phyloP scores from a whole-genome alignment of 176 grass and related monocot species.

The Musa itinerans region DNA sequence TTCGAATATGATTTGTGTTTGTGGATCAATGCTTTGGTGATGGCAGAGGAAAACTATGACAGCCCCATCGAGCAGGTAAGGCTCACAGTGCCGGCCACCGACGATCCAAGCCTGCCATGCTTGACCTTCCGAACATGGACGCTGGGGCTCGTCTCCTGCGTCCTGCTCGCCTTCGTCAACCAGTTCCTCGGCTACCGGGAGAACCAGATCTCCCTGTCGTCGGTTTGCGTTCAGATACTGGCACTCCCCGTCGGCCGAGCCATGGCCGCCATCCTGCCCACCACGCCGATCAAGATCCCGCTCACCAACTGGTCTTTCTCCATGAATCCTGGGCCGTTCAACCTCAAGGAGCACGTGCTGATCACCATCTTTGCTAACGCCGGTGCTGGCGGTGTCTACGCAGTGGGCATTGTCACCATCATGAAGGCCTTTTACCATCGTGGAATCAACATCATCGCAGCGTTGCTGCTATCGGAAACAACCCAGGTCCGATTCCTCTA shows the following conservation, averaged over 20 bases:
- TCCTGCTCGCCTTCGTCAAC: constrained; percentile 63
- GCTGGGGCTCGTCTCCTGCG: constrained; percentile 48
- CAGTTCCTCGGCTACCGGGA: constrained; percentile 87
- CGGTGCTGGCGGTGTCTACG: constrained; percentile 32
- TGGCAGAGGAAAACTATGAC: constrained; percentile 40
- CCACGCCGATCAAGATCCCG: constrained; percentile 14
- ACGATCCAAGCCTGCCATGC: constrained; percentile 51
- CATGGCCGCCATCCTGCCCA: constrained; percentile 58
- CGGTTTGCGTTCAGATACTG: constrained; percentile 59
- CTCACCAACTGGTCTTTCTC: constrained; percentile 53
- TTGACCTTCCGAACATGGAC: constrained; percentile 70
- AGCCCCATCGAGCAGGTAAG: constrained; percentile 72
- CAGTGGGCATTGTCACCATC: constrained; percentile 67
- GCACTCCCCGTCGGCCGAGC: constrained; percentile 55
- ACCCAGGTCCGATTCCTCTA: constrained; percentile 30
- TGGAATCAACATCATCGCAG: constrained; percentile 47
- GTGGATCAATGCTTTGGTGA: too few relatives aligned
- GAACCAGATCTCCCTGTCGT: constrained; percentile 51
- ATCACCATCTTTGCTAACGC: constrained; percentile 24
- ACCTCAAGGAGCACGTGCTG: constrained; percentile 76
- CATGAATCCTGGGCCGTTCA: constrained; percentile 70
- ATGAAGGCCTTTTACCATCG: constrained; percentile 67
- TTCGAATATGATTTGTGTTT: too few relatives aligned
- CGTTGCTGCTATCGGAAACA: constrained; percentile 64
- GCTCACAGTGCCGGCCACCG: constrained; percentile 22